These are phyloP conservation scores for Monoraphidium neglectum DNA, from an alignment of 139 green algal species.

Conservation along the genomic window DNA sequence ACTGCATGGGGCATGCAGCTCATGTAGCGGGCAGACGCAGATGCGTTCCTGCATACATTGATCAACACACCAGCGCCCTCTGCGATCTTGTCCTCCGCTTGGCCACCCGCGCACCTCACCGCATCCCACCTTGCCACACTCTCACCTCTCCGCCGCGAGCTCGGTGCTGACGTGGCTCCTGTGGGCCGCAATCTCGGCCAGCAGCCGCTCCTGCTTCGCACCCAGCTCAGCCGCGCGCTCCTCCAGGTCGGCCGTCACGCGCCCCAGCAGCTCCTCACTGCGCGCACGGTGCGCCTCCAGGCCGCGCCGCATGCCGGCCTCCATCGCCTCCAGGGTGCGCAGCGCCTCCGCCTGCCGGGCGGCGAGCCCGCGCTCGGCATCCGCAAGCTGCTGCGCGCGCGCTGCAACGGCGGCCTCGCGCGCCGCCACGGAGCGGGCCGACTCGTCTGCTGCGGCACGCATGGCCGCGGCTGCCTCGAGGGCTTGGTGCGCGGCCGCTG, in stretches of 20 bases:
- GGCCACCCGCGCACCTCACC: too few relatives aligned
- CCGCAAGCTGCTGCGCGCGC: conserved; percentile 23
- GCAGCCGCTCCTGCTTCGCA: conserved; percentile 8
- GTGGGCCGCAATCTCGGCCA: conserved; percentile 1
- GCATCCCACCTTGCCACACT: too few relatives aligned
- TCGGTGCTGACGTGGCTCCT: too few relatives aligned
- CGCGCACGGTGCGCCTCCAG: conserved; percentile 25
- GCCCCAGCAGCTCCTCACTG: conserved; percentile 18
- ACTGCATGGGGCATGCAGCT: too few relatives aligned
- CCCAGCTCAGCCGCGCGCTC: conserved; percentile 30
- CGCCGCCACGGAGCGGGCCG: background rate
- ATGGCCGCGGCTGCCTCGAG: background rate
- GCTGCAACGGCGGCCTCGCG: conserved; percentile 10
- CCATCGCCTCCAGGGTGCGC: too few relatives aligned
- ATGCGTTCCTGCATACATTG: too few relatives aligned
- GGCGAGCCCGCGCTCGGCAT: too few relatives aligned
- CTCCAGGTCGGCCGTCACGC: conserved; percentile 12
- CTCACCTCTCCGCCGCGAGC: too few relatives aligned
- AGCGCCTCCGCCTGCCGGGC: too few relatives aligned
- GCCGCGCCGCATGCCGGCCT: background rate
- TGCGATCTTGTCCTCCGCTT: too few relatives aligned
- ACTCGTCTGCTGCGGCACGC: background rate
- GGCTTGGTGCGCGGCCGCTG: background rate
- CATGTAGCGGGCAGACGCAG: too few relatives aligned
- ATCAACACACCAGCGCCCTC: too few relatives aligned